A percentile compares a stretch with the other conserved stretches of the same genome.
These are phyloP conservation scores for Nicotiana tabacum DNA, from an alignment of 257 asterid genomes.

Conservation along the genomic window DNA sequence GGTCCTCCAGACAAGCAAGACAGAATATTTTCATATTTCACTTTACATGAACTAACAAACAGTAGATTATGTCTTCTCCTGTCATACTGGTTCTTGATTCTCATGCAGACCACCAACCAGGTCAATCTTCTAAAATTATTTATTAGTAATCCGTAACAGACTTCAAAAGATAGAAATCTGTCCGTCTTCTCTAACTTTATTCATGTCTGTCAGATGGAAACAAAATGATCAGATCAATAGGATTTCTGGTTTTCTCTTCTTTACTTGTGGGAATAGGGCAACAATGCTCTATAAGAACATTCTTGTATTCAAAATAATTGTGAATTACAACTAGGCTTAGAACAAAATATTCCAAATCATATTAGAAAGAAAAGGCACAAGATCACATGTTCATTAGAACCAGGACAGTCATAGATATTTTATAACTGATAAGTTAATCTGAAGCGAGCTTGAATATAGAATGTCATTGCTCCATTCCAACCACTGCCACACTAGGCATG, in stretches of 20 bases:
- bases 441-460: not conserved
- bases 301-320: not conserved
- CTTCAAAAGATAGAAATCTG: not conserved
- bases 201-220: not conserved
- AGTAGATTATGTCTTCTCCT: slow-evolving; percentile 3
- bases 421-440: not conserved
- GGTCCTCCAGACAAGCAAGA: not conserved
- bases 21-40: not conserved
- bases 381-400: not conserved
- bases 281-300: not conserved
- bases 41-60: not conserved
- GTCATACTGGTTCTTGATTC: not conserved
- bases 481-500: not conserved
- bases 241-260: not conserved
- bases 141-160: not conserved
- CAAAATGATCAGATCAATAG: not conserved
- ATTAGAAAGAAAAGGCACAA: not conserved
- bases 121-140: not conserved
- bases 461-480: not conserved
- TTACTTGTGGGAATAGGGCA: not conserved
- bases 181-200: not conserved
- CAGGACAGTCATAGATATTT: not conserved
- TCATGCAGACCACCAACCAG: not conserved
- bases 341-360: not conserved
- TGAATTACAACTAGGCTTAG: not conserved